Evolutionary conservation across 768 basidiomycete genomes (phyloP).

Genomic region (Sarcodon aspratus): DNA sequence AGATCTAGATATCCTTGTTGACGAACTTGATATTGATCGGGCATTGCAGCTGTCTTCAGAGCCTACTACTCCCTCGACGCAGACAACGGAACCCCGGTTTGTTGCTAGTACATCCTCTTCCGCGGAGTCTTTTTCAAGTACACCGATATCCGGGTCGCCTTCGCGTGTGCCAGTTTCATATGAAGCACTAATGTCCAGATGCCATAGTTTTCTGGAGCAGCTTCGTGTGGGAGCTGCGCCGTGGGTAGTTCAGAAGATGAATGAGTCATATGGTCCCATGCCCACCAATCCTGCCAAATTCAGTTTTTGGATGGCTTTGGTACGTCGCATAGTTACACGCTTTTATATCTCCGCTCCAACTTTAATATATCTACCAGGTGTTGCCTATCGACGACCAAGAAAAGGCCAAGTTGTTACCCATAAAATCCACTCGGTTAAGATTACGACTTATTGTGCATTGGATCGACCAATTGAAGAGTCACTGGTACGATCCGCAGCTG

Average conservation of each 20-base stretch:
- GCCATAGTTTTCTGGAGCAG: slow-evolving; percentile 50
- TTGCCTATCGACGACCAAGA: slow-evolving; percentile 88
- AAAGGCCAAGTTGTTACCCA: slow-evolving; percentile 78
- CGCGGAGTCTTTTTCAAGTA: neutral
- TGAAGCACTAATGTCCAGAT: slow-evolving; percentile 35
- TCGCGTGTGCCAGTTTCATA: neutral
- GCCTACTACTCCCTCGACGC: too few relatives aligned
- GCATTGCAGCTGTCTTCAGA: too few relatives aligned
- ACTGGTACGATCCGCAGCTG: slow-evolving; percentile 26
- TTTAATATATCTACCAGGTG: slow-evolving; percentile 21
- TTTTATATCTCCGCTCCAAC: neutral
- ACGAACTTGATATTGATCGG: neutral
- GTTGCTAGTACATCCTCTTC: neutral
- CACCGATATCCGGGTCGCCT: neutral
- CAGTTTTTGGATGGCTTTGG: slow-evolving; percentile 83
- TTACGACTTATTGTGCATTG: slow-evolving; percentile 84
- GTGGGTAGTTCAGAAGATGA: slow-evolving; percentile 86
- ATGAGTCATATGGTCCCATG: slow-evolving; percentile 68
- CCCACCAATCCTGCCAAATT: slow-evolving; percentile 63
- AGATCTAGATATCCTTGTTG: slow-evolving; percentile 1
- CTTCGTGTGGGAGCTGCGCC: slow-evolving; percentile 67
- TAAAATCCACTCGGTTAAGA: slow-evolving; percentile 66
- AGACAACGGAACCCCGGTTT: too few relatives aligned
- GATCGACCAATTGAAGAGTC: slow-evolving; percentile 70
- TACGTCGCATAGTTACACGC: slow-evolving; percentile 16